Base-by-base conservation (phyloP, 2,329 filamentous ascomycete species). In the Leptographium procerum region DNA sequence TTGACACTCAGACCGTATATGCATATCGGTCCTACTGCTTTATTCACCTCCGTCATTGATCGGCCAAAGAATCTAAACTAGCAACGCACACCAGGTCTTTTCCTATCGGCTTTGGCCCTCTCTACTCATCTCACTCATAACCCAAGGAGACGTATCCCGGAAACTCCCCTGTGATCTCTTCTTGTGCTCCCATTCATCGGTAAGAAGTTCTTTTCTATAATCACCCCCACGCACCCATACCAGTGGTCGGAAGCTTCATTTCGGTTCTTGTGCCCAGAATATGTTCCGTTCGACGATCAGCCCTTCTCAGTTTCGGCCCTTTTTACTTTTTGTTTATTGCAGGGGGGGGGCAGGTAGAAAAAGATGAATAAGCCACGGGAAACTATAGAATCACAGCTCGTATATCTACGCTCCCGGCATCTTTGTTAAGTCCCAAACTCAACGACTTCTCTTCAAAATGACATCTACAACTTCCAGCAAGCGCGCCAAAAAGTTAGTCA, bases 1-100 rank as follows among this genome's bases (percentile, higher is more conserved):
- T 63, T 60, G 62, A 62, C 58, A 59, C 59, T 43, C 52, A 51
- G 34, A 54, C 10, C 58, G 59, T 59, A 52, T 59, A 62, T 62
- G 59, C 52, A 56, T 63, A 62, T 24, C 52, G 40, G 55, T 51
- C 57, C 28, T n/a, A 34, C 40, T 52, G 43, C 54, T 43, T 34
- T 56, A 31, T 58, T 14, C n/a, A 13, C 29, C 47, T 56, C 52
- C 26, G 14, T 36, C 26, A 11, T 31, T n/a, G 31, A 50, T 36
- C 45, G 52, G 34, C 55, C 55, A 54, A 29, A 48, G 16, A 57
- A 52, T 29, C 53, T 56, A 47, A 36, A 36, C 47, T 57, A 56
- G 24, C 57, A 45, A 56, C 36, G 16, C 19, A 33, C n/a, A 58
- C 48, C 50, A 24, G 40, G 36, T 29, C 24, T 31, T 36, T 11